Conservation (phyloP, 768 basidiomycete species). For the Xerocomus spinulosus region DNA sequence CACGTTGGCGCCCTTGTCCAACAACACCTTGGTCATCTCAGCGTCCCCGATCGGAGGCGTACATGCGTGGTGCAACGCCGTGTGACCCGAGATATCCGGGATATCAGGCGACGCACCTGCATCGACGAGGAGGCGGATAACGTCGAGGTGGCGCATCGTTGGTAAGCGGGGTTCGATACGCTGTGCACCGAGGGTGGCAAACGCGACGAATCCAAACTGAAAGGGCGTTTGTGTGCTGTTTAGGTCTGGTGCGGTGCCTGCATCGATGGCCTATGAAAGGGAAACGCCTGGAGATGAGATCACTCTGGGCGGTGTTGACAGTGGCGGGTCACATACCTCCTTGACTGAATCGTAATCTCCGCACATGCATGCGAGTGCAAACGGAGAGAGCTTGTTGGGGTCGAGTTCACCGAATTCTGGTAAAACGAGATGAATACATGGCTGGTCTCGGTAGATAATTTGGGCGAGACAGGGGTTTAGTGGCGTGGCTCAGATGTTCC, state of each 20-base stretch:
- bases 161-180: constrained; percentile 22
- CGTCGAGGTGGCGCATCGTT: constrained; percentile 29
- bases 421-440: neutral
- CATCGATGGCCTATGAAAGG: constrained; percentile 17
- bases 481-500: neutral
- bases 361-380: constrained; percentile 24
- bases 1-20: constrained; percentile 46
- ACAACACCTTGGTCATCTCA: constrained; percentile 35
- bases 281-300: neutral
- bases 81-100: constrained; percentile 45
- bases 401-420: constrained; percentile 21
- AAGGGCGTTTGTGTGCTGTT: constrained; percentile 40
- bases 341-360: constrained; percentile 19
- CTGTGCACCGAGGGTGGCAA: constrained; percentile 40
- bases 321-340: constrained; percentile 11
- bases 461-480: neutral
- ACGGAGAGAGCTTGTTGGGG: constrained; percentile 16
- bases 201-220: constrained; percentile 39
- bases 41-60: constrained; percentile 23
- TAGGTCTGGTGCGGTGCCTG: constrained; percentile 36
- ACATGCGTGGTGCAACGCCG: constrained; percentile 46
- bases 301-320: neutral
- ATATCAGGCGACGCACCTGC: constrained; percentile 38
- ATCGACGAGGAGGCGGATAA: constrained; percentile 40
- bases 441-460: neutral